Conservation (phyloP, 2,329 filamentous ascomycete genomes). For the Claviceps monticola region DNA sequence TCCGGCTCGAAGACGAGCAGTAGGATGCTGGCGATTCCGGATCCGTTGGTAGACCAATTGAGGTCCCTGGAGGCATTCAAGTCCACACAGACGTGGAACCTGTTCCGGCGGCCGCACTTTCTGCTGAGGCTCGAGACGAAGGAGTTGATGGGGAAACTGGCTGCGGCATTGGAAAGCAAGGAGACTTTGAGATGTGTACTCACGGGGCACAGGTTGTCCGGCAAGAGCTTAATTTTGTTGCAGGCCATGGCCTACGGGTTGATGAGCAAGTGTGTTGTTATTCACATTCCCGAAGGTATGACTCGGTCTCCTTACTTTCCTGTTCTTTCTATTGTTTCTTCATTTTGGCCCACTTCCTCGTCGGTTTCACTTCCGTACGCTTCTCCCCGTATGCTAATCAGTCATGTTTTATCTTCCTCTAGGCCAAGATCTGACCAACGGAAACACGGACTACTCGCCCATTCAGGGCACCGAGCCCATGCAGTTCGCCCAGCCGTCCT, state of each 20-base stretch:
- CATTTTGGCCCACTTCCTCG: background rate
- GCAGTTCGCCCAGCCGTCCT: conserved; percentile 66
- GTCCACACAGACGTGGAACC: conserved; percentile 70
- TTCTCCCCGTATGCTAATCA: background rate
- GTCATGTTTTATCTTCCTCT: background rate
- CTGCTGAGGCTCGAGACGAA: conserved; percentile 69
- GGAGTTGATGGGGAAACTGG: conserved; percentile 51
- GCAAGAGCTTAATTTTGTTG: conserved; percentile 77
- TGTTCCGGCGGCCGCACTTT: conserved; percentile 71
- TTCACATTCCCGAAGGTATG: conserved; percentile 81
- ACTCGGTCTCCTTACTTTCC: background rate
- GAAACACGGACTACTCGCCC: conserved; percentile 65
- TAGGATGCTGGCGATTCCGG: conserved; percentile 55
- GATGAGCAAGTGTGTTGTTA: conserved; percentile 73
- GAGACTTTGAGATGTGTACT: conserved; percentile 51
- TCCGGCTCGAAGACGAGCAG: conserved; percentile 43
- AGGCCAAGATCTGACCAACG: conserved; percentile 69
- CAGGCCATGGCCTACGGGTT: conserved; percentile 75
- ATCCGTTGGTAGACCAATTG: conserved; percentile 61
- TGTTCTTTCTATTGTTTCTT: background rate
- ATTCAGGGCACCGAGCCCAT: conserved; percentile 43
- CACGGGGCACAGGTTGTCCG: conserved; percentile 58
- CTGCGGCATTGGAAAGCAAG: conserved; percentile 36
- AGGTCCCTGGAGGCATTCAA: conserved; percentile 84
- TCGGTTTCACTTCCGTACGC: too few species aligned